These are phyloP conservation scores for Caryopteris hybrid DNA, from an alignment of 305 asterid species.

Conservation along the genomic window DNA sequence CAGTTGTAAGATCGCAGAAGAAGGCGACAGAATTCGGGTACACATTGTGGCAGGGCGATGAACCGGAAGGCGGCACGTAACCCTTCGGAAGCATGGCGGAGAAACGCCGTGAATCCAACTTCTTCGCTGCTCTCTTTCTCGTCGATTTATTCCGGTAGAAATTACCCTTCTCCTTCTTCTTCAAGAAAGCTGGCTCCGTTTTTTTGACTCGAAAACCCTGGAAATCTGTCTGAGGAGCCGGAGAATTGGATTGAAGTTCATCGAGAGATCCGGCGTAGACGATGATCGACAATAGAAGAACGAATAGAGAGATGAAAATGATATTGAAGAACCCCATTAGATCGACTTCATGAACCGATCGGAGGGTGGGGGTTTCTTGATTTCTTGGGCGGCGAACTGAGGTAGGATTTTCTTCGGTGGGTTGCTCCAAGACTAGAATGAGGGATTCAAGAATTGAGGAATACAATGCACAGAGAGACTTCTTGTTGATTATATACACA, in stretches of 20 bases:
- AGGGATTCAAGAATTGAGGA: background rate
- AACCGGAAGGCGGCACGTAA: conserved; percentile 72
- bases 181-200: conserved; percentile 5
- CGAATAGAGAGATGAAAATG: background rate
- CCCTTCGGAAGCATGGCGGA: conserved; percentile 79
- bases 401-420: background rate
- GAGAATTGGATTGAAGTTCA: background rate
- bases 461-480: background rate
- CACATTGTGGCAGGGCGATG: conserved; percentile 66
- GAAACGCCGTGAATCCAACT: conserved; percentile 28
- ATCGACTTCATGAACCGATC: background rate
- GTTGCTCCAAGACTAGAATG: background rate
- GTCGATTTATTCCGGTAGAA: background rate
- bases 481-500: background rate
- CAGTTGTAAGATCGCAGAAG: conserved; percentile 40
- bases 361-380: background rate
- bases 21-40: conserved; percentile 54
- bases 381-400: background rate
- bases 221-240: background rate
- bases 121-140: no score
- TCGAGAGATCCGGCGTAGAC: background rate
- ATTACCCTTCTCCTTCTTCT: conserved; percentile 12
- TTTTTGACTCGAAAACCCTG: conserved; percentile 24
- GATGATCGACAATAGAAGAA: conserved; percentile 11
- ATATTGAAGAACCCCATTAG: background rate